phyloP scores from a whole-genome alignment of 352 stramenopile species.

The Pythium brassicae region DNA sequence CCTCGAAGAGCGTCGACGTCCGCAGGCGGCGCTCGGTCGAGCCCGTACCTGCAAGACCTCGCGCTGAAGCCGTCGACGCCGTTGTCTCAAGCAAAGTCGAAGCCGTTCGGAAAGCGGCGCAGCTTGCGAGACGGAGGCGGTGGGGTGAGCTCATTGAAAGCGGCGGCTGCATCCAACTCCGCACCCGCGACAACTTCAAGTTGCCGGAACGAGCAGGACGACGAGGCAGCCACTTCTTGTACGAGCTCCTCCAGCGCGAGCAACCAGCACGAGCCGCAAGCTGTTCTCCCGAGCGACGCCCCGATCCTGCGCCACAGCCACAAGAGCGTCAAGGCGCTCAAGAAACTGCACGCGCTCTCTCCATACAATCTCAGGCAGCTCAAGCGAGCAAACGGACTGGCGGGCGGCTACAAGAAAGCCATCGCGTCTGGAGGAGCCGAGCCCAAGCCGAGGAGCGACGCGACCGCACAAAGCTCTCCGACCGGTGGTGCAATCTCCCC shows the following conservation, averaged over 20 bases:
- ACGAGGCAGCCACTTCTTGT: not conserved
- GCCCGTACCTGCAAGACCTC: slow-evolving; percentile 12
- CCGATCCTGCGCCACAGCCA: slow-evolving; percentile 59
- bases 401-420: slow-evolving; percentile 10
- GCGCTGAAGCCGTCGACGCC: slow-evolving; percentile 9
- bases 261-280: slow-evolving; percentile 12
- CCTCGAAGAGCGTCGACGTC: slow-evolving; percentile 9
- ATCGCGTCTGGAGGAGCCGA: not conserved
- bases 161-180: not conserved
- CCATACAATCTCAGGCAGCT: slow-evolving; percentile 41
- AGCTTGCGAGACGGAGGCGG: slow-evolving; percentile 73
- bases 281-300: not conserved
- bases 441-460: not conserved
- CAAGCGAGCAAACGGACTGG: slow-evolving; percentile 5
- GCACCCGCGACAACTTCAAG: not conserved
- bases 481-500: not conserved
- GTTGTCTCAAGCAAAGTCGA: slow-evolving; percentile 1
- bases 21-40: slow-evolving; percentile 4
- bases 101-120: slow-evolving; percentile 5
- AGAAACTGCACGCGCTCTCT: slow-evolving; percentile 52
- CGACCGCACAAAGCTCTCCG: not conserved
- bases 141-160: not conserved
- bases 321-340: slow-evolving; percentile 61
- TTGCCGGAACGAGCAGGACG: not conserved
- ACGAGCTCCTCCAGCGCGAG: not conserved